Percentiles rank a stretch among this genome's conserved stretches.
Evolutionary conservation across 495 filamentous ascomycete species (phyloP).

Genomic region (Niebla homalea): DNA sequence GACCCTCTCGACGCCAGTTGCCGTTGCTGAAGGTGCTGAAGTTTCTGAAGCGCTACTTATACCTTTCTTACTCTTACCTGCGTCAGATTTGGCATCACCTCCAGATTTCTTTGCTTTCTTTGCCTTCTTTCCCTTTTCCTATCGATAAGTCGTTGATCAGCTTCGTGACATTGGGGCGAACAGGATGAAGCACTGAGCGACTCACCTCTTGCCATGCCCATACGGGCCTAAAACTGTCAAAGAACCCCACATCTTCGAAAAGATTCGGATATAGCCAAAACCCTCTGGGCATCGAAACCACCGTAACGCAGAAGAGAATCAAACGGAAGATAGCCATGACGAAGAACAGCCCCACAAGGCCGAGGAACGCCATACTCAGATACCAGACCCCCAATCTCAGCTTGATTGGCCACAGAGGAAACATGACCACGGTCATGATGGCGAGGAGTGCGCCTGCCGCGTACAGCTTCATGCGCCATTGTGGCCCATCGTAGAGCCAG

Average conservation of each 20-base stretch:
- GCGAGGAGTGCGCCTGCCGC: slow-evolving; percentile 65
- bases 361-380: slow-evolving; percentile 86
- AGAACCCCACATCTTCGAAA: slow-evolving; percentile 97
- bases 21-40: not conserved
- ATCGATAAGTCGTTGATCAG: not conserved
- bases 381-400: slow-evolving; percentile 94
- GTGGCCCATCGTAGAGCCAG: slow-evolving; percentile 90
- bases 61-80: not conserved
- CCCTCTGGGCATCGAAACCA: slow-evolving; percentile 72
- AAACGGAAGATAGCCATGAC: slow-evolving; percentile 93
- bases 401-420: slow-evolving; percentile 91
- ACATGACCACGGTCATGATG: slow-evolving; percentile 82
- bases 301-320: slow-evolving; percentile 87
- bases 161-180: not conserved
- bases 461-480: slow-evolving; percentile 86
- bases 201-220: slow-evolving; percentile 98
- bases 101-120: slow-evolving; percentile 7
- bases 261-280: slow-evolving; percentile 97
- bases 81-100: not conserved
- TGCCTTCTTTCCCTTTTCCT: slow-evolving; percentile 8
- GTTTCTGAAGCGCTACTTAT: not conserved
- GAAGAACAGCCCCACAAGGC: slow-evolving; percentile 88
- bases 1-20: not conserved
- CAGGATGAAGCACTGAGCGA: not conserved
- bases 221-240: slow-evolving; percentile 90